Evolutionary conservation across 2,329 filamentous ascomycete species (phyloP), one percentile per base, ranked within the genome.

Genomic region (Colletotrichum sublineola): DNA sequence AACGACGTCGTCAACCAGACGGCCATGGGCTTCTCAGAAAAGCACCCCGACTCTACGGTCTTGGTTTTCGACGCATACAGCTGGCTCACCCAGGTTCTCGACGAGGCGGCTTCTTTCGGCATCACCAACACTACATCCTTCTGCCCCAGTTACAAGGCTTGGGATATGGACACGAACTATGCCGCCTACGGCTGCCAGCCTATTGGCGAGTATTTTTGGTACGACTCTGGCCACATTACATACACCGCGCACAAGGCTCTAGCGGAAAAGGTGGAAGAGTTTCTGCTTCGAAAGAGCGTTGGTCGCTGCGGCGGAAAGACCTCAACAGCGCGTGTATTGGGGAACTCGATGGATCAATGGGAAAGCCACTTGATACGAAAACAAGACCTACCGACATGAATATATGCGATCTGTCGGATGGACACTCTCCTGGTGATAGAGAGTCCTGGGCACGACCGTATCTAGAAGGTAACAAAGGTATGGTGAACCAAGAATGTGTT

Each of bases 171-270:
- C 24, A 70, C 69, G 5, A 64, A 78, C 65, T 68, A 76, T 24
- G 68, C 65, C 20, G 68, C 75, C 24, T 80, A 78, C 58, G 78
- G 78, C 3, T 81, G 79, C 60, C 74, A 57, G n/a, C 78, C 76
- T 3, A 60, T 80, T 11, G 71, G 76, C 12, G 65, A 77, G 53
- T 81, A 80, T 44, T 80, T 80, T 52, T 81, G 80, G 79, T 79
- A 78, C 66, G 76, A 80, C 44, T 74, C 73, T 15, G 79, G 77
- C 12, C 78, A 81, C 48, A 77, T 67, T 5, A 61, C 69, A 1
- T 61, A 72, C 31, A 50, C 15, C 38, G 69, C 33, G 0, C 66
- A 68, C 1, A 29, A 64, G 2, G 18, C 36, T 2, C 14, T 72
- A 4, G 69, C 58, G 5, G 33, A 31, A 5, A 61, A 69, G 40